Evolutionary conservation across 192 early-diverging fungal genomes (phyloP), one percentile per base, ranked within the genome.

Genomic region (Coemansia reversa): DNA sequence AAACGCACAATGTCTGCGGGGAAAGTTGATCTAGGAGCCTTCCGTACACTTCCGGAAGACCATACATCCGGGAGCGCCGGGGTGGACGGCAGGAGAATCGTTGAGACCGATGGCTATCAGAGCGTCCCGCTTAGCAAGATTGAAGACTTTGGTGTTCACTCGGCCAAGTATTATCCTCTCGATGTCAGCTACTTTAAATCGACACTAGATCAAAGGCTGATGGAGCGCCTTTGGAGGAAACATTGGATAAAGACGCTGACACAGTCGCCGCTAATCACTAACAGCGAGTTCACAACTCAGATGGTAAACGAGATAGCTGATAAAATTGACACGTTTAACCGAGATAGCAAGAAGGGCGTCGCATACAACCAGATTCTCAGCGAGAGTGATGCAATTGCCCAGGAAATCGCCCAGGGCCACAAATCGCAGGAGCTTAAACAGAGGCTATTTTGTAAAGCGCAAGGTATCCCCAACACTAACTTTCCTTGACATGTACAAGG

Each of bases 61-160:
- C 32, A 74, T 45, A 50, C 47, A 22, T 48, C 56, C 11, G 35
- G 45, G 11, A 51, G 53, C 39, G 33, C 32, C 51, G 19, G 51
- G 33, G 62, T 50, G 11, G 25, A 55, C 18, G 62, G 55, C 29
- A 19, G 52, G n/a, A 39, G 12, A 12, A 39, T 12, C 8, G 1
- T 24, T 11, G 62, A 64, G 3, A 23, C 5, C 14, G 63, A 56
- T 30, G 79, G 70, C 49, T 66, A 71, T 33, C 66, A 74, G 60
- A 67, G 63, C 49, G 64, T 98, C 64, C 97, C 97, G 24, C 65
- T 94, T 54, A 87, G 83, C 83, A 98, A 98, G 63, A 96, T 98
- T 72, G 95, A 97, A 76, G 97, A 98, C 74, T 98, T 98, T 75
- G 97, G 97, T 60, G 95, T 95, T 20, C 95, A 98, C 70, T 92